A percentile compares a stretch with the other conserved stretches of the same genome.
These are phyloP conservation scores for Kondoa malvinella DNA, from an alignment of 768 basidiomycete genomes.

Conservation along the genomic window DNA sequence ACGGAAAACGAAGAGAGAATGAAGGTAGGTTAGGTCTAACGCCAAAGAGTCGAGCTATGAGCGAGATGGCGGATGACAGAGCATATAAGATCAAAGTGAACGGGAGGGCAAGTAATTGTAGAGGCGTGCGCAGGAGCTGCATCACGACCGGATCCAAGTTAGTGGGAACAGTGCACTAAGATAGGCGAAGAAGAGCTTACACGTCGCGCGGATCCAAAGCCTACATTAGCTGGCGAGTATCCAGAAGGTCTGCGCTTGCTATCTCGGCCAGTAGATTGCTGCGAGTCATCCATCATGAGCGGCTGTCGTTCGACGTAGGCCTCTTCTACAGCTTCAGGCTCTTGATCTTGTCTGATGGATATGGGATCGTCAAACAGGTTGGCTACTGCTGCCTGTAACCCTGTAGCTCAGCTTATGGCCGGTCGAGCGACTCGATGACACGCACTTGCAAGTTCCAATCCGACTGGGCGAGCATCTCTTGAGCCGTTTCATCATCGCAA, in stretches of 20 bases:
- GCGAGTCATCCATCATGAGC: not conserved
- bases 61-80: not conserved
- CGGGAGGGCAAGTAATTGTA: not conserved
- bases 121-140: not conserved
- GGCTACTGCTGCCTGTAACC: not conserved
- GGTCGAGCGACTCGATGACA: not conserved
- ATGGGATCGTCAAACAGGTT: not conserved
- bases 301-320: not conserved
- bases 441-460: slow-evolving; percentile 4
- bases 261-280: not conserved
- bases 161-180: not conserved
- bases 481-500: not conserved
- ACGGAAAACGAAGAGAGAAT: not conserved
- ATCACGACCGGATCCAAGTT: no score
- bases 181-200: not conserved
- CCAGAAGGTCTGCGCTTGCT: not conserved
- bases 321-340: not conserved
- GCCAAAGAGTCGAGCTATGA: not conserved
- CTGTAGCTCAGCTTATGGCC: not conserved
- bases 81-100: not conserved
- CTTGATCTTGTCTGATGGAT: not conserved
- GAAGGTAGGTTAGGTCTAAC: slow-evolving; percentile 3
- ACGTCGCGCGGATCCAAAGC: not conserved
- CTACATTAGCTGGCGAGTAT: not conserved
- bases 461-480: not conserved